Percentiles rank a stretch among this genome's conserved stretches.
Evolutionary conservation across 805 yeast genomes (phyloP).

Genomic region (Brettanomyces bruxellensis): DNA sequence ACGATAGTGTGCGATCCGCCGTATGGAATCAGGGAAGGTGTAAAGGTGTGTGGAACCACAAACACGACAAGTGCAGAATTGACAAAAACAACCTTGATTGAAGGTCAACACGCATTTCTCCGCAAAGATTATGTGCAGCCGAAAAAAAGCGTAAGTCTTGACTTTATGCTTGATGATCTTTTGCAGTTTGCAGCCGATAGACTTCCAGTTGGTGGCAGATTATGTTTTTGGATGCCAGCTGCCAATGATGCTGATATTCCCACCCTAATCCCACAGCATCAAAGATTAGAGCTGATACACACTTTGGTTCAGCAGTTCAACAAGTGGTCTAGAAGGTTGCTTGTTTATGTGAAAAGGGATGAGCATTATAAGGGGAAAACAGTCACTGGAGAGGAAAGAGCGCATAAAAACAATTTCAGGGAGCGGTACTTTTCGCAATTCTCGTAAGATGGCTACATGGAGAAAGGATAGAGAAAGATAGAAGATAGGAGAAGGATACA

Average conservation of each 20-base stretch:
- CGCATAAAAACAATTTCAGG: conserved; percentile 53
- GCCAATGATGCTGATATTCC: conserved; percentile 67
- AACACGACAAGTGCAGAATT: conserved; percentile 53
- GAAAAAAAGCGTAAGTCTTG: conserved; percentile 81
- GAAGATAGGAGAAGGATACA: neutral
- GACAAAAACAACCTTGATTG: conserved; percentile 62
- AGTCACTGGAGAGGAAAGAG: conserved; percentile 33
- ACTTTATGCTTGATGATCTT: conserved; percentile 68
- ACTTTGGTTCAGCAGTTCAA: conserved; percentile 81
- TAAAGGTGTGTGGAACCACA: conserved; percentile 84
- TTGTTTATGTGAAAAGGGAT: conserved; percentile 68
- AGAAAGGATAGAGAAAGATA: neutral
- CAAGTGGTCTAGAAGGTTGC: conserved; percentile 84
- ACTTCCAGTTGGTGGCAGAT: conserved; percentile 65
- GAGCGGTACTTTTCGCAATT: conserved; percentile 71
- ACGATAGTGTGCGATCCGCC: conserved; percentile 95
- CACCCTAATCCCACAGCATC: conserved; percentile 71
- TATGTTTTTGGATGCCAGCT: conserved; percentile 97
- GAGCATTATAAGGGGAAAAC: conserved; percentile 39
- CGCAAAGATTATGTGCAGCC: conserved; percentile 85
- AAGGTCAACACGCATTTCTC: conserved; percentile 70
- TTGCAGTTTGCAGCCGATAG: conserved; percentile 63
- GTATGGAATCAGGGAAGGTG: conserved; percentile 92
- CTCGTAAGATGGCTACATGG: neutral
- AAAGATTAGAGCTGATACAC: conserved; percentile 57